Evolutionary conservation across 257 asterid species (phyloP).

Genomic region (Ilex asprella): DNA sequence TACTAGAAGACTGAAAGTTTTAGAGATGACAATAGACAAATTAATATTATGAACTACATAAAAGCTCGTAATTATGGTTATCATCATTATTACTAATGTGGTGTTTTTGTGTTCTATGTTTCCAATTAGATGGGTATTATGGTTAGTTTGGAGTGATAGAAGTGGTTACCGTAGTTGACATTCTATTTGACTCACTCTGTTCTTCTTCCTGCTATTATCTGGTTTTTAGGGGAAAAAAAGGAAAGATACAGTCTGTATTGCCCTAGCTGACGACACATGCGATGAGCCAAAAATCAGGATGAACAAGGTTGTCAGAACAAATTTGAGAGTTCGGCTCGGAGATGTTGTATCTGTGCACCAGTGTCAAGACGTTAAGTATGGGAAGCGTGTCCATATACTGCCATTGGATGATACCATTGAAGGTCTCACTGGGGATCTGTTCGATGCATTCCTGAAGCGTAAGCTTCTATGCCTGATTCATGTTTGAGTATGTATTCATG

Average conservation of each 20-base stretch:
- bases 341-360: conserved; percentile 70
- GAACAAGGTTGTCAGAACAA: conserved; percentile 68
- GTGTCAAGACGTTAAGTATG: conserved; percentile 58
- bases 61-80: not conserved
- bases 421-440: conserved; percentile 63
- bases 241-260: conserved; percentile 60
- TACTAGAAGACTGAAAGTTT: too few relatives aligned
- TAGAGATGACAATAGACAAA: too few relatives aligned
- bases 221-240: conserved; percentile 63
- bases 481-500: too few relatives aligned
- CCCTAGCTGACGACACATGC: conserved; percentile 64
- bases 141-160: too few relatives aligned
- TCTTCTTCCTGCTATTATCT: conserved; percentile 1
- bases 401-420: conserved; percentile 66
- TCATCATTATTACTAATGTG: too few relatives aligned
- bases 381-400: conserved; percentile 55
- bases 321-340: conserved; percentile 59
- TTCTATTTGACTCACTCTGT: too few relatives aligned
- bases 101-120: not conserved
- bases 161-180: too few relatives aligned
- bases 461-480: conserved; percentile 14
- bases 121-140: too few relatives aligned
- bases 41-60: too few relatives aligned
- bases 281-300: conserved; percentile 60
- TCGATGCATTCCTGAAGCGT: conserved; percentile 64